Conservation (phyloP, 306 rosid genomes). For the Fragaria vesca region DNA sequence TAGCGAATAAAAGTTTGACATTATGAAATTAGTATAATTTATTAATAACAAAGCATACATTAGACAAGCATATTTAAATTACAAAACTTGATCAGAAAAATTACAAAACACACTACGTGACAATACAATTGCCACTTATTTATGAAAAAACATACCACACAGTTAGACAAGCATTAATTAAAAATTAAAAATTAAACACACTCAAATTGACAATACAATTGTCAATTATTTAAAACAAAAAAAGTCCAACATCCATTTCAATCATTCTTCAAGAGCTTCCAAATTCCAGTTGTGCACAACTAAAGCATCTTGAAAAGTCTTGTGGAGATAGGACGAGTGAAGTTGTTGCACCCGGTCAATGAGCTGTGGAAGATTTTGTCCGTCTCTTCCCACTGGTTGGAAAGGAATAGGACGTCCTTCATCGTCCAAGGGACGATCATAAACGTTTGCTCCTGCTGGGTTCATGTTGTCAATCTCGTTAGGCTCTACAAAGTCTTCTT, state of each 20-base stretch:
- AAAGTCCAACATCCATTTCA: background rate
- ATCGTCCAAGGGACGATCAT: no score
- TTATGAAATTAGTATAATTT: background rate
- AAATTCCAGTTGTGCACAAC: background rate
- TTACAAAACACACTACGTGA: no score
- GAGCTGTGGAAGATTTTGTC: background rate
- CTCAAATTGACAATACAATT: no score
- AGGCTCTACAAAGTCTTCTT: no score
- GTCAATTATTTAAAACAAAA: no score
- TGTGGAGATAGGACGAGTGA: background rate
- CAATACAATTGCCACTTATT: background rate
- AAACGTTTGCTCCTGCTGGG: no score
- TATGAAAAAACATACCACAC: background rate
- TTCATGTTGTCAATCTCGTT: no score
- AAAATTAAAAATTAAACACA: no score
- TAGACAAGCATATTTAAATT: no score
- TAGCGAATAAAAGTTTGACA: no score
- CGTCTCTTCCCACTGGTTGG: background rate
- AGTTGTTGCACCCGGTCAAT: background rate
- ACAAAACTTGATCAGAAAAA: no score
- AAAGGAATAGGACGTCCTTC: background rate
- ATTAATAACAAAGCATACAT: no score
- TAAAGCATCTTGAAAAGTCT: background rate
- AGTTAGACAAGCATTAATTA: background rate
- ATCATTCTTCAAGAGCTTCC: background rate